Percentiles rank a stretch among this genome's conserved stretches.
These are phyloP conservation scores for Kwoniella pini DNA, from an alignment of 768 basidiomycete species.

Conservation along the genomic window DNA sequence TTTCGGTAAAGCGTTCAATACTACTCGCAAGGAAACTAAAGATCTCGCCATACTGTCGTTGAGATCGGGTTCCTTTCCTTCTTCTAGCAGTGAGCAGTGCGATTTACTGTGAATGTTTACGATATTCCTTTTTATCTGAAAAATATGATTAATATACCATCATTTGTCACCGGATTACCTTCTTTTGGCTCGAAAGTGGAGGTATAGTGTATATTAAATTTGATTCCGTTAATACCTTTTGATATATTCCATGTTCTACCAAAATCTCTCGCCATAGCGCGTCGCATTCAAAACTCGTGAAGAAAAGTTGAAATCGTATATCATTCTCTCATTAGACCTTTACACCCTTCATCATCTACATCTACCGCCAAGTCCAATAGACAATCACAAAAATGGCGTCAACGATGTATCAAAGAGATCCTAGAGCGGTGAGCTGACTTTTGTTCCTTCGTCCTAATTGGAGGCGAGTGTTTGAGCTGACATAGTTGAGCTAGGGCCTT, in stretches of 20 bases:
- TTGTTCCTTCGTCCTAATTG: neutral
- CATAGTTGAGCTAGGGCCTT: constrained; percentile 60
- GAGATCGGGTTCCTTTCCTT: no score
- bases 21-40: neutral
- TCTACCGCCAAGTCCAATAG: no score
- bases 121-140: no score
- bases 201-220: constrained; percentile 4
- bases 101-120: no score
- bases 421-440: constrained; percentile 48
- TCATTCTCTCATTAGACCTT: no score
- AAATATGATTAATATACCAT: neutral
- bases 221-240: constrained; percentile 5
- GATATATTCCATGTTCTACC: neutral
- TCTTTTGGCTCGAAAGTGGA: constrained; percentile 13
- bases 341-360: no score
- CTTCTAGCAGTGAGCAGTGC: no score
- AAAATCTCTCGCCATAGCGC: neutral
- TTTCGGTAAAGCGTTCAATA: neutral
- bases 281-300: constrained; percentile 13
- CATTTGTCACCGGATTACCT: neutral
- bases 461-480: constrained; percentile 6
- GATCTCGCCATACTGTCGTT: constrained; percentile 1
- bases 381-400: constrained; percentile 43
- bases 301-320: constrained; percentile 7
- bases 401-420: constrained; percentile 55